A percentile compares a stretch with the other conserved stretches of the same genome.
Conservation (phyloP, 2,329 filamentous ascomycete genomes). For the Thielaviopsis ethacetica region DNA sequence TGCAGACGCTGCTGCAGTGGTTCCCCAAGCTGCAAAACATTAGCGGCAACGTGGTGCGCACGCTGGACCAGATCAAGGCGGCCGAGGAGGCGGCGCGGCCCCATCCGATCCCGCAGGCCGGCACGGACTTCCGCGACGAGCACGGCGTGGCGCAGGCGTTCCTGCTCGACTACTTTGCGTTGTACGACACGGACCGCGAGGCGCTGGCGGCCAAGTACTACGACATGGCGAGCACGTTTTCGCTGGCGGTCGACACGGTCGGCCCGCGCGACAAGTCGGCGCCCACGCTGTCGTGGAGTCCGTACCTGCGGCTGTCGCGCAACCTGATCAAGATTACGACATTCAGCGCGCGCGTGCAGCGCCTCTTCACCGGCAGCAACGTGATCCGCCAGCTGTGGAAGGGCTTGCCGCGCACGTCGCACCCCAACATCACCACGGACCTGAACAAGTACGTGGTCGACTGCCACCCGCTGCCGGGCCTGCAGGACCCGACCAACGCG, state of each 20-base stretch:
- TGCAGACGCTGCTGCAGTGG: slow-evolving; percentile 57
- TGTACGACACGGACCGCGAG: slow-evolving; percentile 57
- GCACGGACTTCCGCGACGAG: slow-evolving; percentile 58
- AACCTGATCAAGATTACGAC: slow-evolving; percentile 58
- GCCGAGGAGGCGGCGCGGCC: slow-evolving; percentile 32
- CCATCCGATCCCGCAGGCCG: slow-evolving; percentile 43
- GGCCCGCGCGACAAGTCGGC: slow-evolving; percentile 31
- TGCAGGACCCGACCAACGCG: slow-evolving; percentile 52
- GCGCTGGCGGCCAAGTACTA: slow-evolving; percentile 52
- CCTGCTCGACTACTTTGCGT: slow-evolving; percentile 53
- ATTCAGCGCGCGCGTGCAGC: slow-evolving; percentile 41
- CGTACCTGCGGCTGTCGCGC: slow-evolving; percentile 62
- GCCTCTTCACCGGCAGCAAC: slow-evolving; percentile 47
- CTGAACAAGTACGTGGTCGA: slow-evolving; percentile 67
- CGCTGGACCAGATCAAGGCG: slow-evolving; percentile 50
- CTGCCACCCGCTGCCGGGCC: slow-evolving; percentile 55
- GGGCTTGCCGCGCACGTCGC: slow-evolving; percentile 52
- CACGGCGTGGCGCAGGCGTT: slow-evolving; percentile 61
- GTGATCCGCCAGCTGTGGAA: slow-evolving; percentile 55
- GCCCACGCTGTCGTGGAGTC: slow-evolving; percentile 44
- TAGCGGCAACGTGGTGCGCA: slow-evolving; percentile 59
- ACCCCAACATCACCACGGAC: slow-evolving; percentile 53
- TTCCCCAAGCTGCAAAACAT: slow-evolving; percentile 67
- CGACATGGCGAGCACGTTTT: slow-evolving; percentile 60
- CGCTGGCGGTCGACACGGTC: slow-evolving; percentile 51